Conservation (phyloP, 768 basidiomycete genomes). For the Coprinopsis marcescibilis region DNA sequence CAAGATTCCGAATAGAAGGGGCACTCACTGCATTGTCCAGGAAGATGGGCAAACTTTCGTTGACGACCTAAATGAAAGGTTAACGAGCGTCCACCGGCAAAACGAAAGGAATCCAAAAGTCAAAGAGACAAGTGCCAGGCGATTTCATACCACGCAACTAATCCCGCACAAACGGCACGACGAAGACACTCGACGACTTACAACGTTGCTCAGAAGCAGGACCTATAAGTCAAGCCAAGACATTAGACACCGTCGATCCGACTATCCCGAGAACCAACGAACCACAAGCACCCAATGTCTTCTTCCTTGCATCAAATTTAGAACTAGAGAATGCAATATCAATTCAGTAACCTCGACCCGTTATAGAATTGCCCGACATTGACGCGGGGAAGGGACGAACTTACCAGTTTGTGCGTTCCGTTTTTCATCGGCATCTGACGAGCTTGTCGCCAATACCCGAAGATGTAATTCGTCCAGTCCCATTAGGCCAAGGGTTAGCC, state of each 20-base stretch:
- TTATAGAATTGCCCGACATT: neutral
- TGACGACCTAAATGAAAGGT: constrained; percentile 49
- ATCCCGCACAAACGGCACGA: too few relatives aligned
- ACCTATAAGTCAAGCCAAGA: constrained; percentile 39
- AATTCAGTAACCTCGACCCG: neutral
- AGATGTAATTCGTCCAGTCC: constrained; percentile 89
- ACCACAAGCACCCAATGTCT: constrained; percentile 96
- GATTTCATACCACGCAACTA: too few relatives aligned
- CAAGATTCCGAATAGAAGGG: neutral
- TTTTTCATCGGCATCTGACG: constrained; percentile 67
- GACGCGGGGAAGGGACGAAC: constrained; percentile 1
- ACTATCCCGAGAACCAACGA: constrained; percentile 15
- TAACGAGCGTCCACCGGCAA: neutral
- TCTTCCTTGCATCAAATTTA: constrained; percentile 54
- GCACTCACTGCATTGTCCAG: constrained; percentile 63
- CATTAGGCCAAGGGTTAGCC: constrained; percentile 89
- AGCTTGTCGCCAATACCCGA: constrained; percentile 76
- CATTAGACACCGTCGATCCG: neutral
- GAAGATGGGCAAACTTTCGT: constrained; percentile 81
- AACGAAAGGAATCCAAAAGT: neutral
- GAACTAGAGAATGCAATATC: constrained; percentile 25
- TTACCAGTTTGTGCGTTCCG: constrained; percentile 66
- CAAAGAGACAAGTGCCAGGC: too few relatives aligned
- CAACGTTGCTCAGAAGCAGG: constrained; percentile 84
- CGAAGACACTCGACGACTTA: too few relatives aligned